Evolutionary conservation across 2,329 filamentous ascomycete species (phyloP).

Genomic region (Colletotrichum karsti): DNA sequence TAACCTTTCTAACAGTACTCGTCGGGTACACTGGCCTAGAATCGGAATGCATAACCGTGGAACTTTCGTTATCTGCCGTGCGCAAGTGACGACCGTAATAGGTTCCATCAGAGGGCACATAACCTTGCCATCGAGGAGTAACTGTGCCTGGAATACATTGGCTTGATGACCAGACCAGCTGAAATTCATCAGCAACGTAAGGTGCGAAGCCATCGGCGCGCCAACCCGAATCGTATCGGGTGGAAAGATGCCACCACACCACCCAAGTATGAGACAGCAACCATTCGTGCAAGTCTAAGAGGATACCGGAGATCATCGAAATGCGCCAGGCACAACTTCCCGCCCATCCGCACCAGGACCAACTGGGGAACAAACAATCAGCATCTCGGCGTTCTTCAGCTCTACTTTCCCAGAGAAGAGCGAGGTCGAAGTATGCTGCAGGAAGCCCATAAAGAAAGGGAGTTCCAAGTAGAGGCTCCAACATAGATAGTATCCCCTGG

Average conservation of each 20-base stretch:
- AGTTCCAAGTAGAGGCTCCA: background rate
- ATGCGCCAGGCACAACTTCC: background rate
- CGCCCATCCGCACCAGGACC: background rate
- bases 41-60: background rate
- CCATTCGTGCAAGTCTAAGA: background rate
- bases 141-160: background rate
- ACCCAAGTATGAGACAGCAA: background rate
- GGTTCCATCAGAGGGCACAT: no score
- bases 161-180: background rate
- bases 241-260: no score
- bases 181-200: no score
- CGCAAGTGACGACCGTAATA: background rate
- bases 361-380: background rate
- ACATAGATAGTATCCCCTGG: background rate
- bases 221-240: no score
- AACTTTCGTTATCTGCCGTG: background rate
- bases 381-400: background rate
- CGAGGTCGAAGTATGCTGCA: background rate
- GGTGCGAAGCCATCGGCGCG: no score
- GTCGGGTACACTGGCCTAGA: background rate
- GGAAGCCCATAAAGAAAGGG: background rate
- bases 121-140: background rate
- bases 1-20: background rate
- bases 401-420: background rate
- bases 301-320: background rate